Percentiles rank a stretch among this genome's conserved stretches.
These are phyloP conservation scores for Trichosphaerium sp. DNA, from an alignment of 78 protist species.

Conservation along the genomic window DNA sequence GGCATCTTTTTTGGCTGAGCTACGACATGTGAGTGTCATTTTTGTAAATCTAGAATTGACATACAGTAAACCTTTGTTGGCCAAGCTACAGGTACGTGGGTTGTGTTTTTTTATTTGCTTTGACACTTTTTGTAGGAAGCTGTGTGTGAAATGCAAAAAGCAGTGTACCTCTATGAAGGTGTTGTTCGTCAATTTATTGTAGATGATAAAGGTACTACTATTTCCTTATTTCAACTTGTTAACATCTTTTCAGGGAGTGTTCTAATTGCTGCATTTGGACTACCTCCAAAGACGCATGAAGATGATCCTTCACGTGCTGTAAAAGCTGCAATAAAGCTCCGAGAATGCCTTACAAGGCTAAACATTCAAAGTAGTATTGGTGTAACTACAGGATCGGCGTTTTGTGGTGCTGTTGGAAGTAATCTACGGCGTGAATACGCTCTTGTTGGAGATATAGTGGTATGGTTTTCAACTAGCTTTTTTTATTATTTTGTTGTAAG, in stretches of 20 bases:
- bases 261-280: slow-evolving; percentile 53
- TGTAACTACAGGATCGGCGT: slow-evolving; percentile 66
- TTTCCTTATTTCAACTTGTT: too few relatives aligned
- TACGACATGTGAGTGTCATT: slow-evolving; percentile 37
- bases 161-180: slow-evolving; percentile 39
- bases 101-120: too few relatives aligned
- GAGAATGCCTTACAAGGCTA: slow-evolving; percentile 15
- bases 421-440: slow-evolving; percentile 62
- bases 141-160: slow-evolving; percentile 19
- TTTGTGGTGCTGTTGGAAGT: slow-evolving; percentile 63
- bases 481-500: not conserved
- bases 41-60: slow-evolving; percentile 18
- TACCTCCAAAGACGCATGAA: slow-evolving; percentile 45
- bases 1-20: slow-evolving; percentile 54
- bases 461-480: not conserved
- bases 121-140: slow-evolving; percentile 18
- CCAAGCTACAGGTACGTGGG: not conserved
- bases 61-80: not conserved
- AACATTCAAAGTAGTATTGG: slow-evolving; percentile 36
- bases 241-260: too few relatives aligned
- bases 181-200: slow-evolving; percentile 41
- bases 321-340: slow-evolving; percentile 44
- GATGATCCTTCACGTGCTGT: slow-evolving; percentile 61
- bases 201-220: slow-evolving; percentile 65
- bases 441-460: slow-evolving; percentile 1